Evolutionary conservation across 148 eudicot species (phyloP).

Genomic region (Selenicereus undatus): DNA sequence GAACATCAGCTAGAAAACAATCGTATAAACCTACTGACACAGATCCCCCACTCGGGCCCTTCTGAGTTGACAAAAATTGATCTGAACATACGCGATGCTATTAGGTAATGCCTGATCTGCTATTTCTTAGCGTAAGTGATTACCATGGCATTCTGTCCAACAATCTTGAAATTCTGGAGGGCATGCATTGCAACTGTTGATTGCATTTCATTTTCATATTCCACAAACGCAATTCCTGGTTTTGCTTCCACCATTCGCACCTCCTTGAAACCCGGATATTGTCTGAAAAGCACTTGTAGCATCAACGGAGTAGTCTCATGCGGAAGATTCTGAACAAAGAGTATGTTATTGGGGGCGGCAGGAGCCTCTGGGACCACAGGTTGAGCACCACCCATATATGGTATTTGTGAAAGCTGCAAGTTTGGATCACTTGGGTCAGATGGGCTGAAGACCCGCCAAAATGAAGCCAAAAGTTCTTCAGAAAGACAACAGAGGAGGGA

Average conservation of each 20-base stretch:
- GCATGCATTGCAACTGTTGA: constrained; percentile 73
- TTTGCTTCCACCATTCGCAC: constrained; percentile 94
- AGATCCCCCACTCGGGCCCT: background rate
- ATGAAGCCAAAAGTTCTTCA: background rate
- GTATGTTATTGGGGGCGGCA: constrained; percentile 81
- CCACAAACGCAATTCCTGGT: constrained; percentile 93
- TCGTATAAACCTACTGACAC: background rate
- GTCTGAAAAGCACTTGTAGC: constrained; percentile 85
- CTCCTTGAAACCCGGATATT: constrained; percentile 87
- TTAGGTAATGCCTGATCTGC: constrained; percentile 32
- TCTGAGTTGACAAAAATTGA: background rate
- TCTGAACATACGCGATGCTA: background rate
- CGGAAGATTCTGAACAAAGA: constrained; percentile 84
- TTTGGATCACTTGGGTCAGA: constrained; percentile 5
- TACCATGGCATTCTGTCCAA: constrained; percentile 63
- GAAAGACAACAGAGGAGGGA: background rate
- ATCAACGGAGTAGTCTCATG: constrained; percentile 74
- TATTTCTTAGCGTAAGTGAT: constrained; percentile 95
- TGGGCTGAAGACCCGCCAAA: background rate
- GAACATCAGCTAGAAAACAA: constrained; percentile 3
- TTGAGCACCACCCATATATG: constrained; percentile 61
- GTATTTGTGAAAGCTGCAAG: constrained; percentile 65
- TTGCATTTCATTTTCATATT: constrained; percentile 82
- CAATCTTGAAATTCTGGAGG: constrained; percentile 75
- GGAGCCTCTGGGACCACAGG: constrained; percentile 71